These are phyloP conservation scores for Thalassiosira hispida DNA, from an alignment of 352 stramenopile species.

Conservation along the genomic window DNA sequence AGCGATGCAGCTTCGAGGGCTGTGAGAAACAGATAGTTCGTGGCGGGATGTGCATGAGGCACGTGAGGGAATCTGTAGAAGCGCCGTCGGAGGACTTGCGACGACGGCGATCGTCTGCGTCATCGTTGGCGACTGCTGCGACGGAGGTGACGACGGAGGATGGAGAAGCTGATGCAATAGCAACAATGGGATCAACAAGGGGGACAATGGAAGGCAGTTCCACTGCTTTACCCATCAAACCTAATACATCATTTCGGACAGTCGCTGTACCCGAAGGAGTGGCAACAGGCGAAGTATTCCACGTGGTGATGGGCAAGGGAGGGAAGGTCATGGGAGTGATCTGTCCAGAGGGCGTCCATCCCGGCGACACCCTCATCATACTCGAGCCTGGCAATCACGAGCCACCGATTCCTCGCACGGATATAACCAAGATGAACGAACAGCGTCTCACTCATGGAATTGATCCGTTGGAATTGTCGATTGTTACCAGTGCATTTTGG, in stretches of 20 bases:
- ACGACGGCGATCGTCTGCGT: neutral
- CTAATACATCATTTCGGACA: slow-evolving; percentile 17
- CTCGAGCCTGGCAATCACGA: slow-evolving; percentile 23
- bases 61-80: neutral
- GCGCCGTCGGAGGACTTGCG: too few species aligned
- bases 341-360: slow-evolving; percentile 30
- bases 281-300: slow-evolving; percentile 22
- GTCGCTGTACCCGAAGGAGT: slow-evolving; percentile 37
- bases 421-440: slow-evolving; percentile 36
- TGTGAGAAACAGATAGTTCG: neutral
- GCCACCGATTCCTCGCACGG: slow-evolving; percentile 14
- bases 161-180: too few species aligned
- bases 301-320: slow-evolving; percentile 22
- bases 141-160: too few species aligned
- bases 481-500: slow-evolving; percentile 35
- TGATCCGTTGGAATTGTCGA: neutral
- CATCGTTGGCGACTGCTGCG: neutral
- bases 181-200: too few species aligned
- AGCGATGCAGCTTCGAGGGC: neutral
- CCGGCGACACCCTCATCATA: slow-evolving; percentile 33
- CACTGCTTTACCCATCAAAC: neutral
- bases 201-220: too few species aligned
- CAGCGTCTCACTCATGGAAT: slow-evolving; percentile 6
- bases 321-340: slow-evolving; percentile 26
- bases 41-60: neutral